Evolutionary conservation across 2,329 filamentous ascomycete species (phyloP).

Genomic region (Colletotrichum musae): DNA sequence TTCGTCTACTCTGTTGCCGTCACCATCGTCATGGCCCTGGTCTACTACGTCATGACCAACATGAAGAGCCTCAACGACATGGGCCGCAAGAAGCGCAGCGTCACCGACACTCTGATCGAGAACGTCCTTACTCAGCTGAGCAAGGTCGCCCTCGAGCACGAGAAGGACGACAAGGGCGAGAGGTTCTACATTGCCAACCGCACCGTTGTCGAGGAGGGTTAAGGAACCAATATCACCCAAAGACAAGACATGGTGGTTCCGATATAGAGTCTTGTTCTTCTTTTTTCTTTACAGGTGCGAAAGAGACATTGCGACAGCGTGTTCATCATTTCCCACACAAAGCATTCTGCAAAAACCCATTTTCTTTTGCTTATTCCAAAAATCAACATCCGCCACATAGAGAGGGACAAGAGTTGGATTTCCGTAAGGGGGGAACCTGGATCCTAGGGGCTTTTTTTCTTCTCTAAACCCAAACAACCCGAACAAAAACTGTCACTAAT

Average conservation of each 20-base stretch:
- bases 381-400: constrained; percentile 11
- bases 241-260: background rate
- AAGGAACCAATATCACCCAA: constrained; percentile 11
- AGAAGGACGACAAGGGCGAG: constrained; percentile 60
- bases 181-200: constrained; percentile 42
- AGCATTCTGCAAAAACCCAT: constrained; percentile 1
- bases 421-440: constrained; percentile 2
- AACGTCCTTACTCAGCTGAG: constrained; percentile 69
- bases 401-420: constrained; percentile 14
- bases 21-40: constrained; percentile 75
- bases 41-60: constrained; percentile 74
- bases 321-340: constrained; percentile 1
- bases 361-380: constrained; percentile 7
- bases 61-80: constrained; percentile 72
- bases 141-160: constrained; percentile 74
- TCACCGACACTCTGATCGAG: constrained; percentile 44
- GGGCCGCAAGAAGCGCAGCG: constrained; percentile 71
- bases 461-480: constrained; percentile 2
- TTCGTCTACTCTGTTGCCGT: constrained; percentile 78
- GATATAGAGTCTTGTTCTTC: background rate
- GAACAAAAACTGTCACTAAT: constrained; percentile 27
- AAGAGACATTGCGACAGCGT: constrained; percentile 15
- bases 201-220: constrained; percentile 42
- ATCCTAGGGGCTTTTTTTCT: constrained; percentile 12
- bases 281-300: background rate